phyloP scores from a whole-genome alignment of 208 protist genomes.

The Spironucleus salmonicida region DNA sequence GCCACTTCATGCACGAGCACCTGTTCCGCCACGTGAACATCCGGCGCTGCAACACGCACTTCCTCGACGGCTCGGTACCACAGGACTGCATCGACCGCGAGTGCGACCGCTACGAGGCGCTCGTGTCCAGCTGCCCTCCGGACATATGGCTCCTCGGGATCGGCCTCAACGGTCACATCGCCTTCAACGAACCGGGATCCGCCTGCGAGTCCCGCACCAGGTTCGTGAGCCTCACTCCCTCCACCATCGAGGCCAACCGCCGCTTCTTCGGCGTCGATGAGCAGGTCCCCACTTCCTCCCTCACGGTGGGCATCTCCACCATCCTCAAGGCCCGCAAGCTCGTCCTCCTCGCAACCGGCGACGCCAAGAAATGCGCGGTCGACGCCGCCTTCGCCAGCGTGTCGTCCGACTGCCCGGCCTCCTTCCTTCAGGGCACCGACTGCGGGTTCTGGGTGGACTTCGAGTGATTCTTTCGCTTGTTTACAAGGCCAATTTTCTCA shows the following conservation, averaged over 20 bases:
- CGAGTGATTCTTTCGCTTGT: too few relatives aligned
- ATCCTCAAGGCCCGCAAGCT: conserved; percentile 10
- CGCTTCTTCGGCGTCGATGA: conserved; percentile 24
- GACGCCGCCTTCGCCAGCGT: neutral
- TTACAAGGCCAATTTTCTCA: too few relatives aligned
- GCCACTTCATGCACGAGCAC: conserved; percentile 34
- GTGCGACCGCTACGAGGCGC: conserved; percentile 16
- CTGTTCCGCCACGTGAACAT: conserved; percentile 30
- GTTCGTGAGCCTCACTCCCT: neutral
- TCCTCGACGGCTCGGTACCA: neutral
- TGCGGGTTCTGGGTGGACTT: too few relatives aligned
- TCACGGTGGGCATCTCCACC: conserved; percentile 9
- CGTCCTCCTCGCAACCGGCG: conserved; percentile 20
- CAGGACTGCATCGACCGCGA: neutral
- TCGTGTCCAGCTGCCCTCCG: neutral
- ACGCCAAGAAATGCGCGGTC: neutral
- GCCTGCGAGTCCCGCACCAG: neutral
- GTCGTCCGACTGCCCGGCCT: conserved; percentile 1
- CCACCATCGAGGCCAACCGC: conserved; percentile 12
- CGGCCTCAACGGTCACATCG: conserved; percentile 32
- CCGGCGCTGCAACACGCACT: neutral
- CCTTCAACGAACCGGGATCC: conserved; percentile 32
- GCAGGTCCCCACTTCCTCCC: neutral
- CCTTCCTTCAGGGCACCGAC: conserved; percentile 13
- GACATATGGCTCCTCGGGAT: conserved; percentile 33